These are phyloP conservation scores for Tolypocladium endophyticum DNA, from an alignment of 2,329 filamentous ascomycete genomes.

Conservation along the genomic window DNA sequence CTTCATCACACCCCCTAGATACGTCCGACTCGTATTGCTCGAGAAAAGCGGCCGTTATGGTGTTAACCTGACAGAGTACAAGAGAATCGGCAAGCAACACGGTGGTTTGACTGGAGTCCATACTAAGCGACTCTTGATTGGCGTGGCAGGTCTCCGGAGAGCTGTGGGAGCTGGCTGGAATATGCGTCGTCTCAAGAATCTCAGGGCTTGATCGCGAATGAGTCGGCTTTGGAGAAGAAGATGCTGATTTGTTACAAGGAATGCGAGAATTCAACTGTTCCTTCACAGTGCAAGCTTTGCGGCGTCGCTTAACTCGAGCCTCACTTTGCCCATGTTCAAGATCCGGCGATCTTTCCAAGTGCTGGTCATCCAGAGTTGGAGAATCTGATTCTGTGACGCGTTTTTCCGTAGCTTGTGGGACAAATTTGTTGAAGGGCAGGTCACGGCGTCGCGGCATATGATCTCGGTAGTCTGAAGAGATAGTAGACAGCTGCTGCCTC, in stretches of 20 bases:
- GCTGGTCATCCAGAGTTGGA: not conserved
- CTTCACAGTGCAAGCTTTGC: not conserved
- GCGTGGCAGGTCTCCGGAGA: not conserved
- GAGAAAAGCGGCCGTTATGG: conserved; percentile 14
- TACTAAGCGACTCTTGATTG: not conserved
- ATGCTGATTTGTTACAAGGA: not conserved
- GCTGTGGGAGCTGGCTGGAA: not conserved
- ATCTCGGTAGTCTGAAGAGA: conserved; percentile 11
- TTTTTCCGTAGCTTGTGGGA: not conserved
- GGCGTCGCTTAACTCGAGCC: not conserved
- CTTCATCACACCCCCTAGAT: conserved; percentile 9
- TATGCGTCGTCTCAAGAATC: not conserved
- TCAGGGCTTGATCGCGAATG: not conserved
- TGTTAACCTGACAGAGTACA: conserved; percentile 13
- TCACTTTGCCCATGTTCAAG: not conserved
- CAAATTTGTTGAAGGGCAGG: conserved; percentile 11
- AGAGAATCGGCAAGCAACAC: conserved; percentile 15
- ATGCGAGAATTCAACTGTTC: not conserved
- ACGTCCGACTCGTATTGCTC: conserved; percentile 23
- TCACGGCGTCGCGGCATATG: conserved; percentile 19
- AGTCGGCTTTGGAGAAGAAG: not conserved
- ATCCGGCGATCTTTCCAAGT: not conserved
- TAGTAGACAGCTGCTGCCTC: not conserved
- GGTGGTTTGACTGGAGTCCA: not conserved
- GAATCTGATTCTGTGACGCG: not conserved